phyloP scores from a whole-genome alignment of 768 basidiomycete species.

The Xerocomellus dryophilus region DNA sequence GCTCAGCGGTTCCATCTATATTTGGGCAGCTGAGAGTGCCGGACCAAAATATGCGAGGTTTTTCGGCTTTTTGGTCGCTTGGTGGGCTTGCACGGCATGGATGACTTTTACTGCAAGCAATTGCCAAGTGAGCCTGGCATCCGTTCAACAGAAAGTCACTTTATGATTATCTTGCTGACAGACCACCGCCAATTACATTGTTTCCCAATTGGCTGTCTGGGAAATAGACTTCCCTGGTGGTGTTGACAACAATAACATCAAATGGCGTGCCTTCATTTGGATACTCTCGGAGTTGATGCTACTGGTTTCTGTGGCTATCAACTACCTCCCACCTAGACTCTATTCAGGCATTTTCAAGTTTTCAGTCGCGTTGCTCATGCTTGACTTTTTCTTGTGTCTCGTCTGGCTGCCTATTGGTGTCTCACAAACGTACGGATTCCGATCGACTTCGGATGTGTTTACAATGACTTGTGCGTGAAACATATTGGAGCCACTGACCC shows the following conservation, averaged over 20 bases:
- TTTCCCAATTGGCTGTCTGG: conserved; percentile 80
- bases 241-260: conserved; percentile 61
- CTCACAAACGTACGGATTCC: conserved; percentile 84
- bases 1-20: conserved; percentile 87
- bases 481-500: neutral
- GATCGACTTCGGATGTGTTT: conserved; percentile 80
- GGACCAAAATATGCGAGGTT: conserved; percentile 84
- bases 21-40: conserved; percentile 92
- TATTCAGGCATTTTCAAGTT: conserved; percentile 80
- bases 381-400: conserved; percentile 84
- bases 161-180: conserved; percentile 28
- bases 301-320: conserved; percentile 71
- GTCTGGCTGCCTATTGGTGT: conserved; percentile 95
- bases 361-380: conserved; percentile 68
- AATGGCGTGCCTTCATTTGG: conserved; percentile 87
- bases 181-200: conserved; percentile 87
- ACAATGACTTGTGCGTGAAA: conserved; percentile 64
- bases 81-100: conserved; percentile 96
- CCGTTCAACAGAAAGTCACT: neutral
- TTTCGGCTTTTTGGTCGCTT: conserved; percentile 86
- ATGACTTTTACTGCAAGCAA: conserved; percentile 90
- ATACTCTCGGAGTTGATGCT: conserved; percentile 72
- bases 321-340: conserved; percentile 73
- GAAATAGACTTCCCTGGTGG: conserved; percentile 84
- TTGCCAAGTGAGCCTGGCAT: conserved; percentile 58